A percentile compares a stretch with the other conserved stretches of the same genome.
These are phyloP conservation scores for Udeniomyces megalosporus DNA, from an alignment of 768 basidiomycete genomes.

Conservation along the genomic window DNA sequence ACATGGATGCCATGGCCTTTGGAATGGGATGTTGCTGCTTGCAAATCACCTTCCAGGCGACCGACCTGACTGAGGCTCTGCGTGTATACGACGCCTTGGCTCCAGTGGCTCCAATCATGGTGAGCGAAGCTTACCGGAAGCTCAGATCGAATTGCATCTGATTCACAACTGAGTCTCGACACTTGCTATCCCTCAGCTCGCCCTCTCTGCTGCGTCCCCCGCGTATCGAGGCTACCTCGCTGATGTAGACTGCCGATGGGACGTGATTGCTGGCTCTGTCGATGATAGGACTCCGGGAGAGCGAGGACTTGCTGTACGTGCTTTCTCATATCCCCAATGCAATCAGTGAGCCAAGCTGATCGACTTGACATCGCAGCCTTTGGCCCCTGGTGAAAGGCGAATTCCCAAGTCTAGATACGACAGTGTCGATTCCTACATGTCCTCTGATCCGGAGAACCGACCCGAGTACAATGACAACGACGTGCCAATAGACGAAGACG, in stretches of 20 bases:
- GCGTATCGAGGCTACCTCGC: constrained; percentile 86
- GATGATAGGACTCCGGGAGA: constrained; percentile 95
- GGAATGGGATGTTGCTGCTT: constrained; percentile 99
- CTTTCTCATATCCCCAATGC: neutral
- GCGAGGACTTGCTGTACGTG: constrained; percentile 58
- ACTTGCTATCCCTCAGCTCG: constrained; percentile 43
- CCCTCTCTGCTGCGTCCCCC: constrained; percentile 85
- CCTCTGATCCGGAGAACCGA: constrained; percentile 67
- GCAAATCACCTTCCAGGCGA: constrained; percentile 93
- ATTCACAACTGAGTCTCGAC: no score
- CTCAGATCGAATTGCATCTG: no score
- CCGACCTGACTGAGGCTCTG: constrained; percentile 79
- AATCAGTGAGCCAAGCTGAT: no score
- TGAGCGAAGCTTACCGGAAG: no score
- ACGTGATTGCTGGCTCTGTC: constrained; percentile 95
- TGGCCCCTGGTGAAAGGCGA: constrained; percentile 51
- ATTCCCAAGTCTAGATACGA: constrained; percentile 98
- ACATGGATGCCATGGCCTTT: constrained; percentile 98
- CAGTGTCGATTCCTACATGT: constrained; percentile 86
- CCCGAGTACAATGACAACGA: constrained; percentile 86
- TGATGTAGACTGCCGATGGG: constrained; percentile 97
- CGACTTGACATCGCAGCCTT: constrained; percentile 39
- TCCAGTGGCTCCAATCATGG: constrained; percentile 88
- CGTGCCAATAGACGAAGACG: constrained; percentile 57
- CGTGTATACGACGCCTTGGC: constrained; percentile 91